A percentile compares a stretch with the other conserved stretches of the same genome.
These are phyloP conservation scores for Diaporthe ampelina DNA, from an alignment of 2,329 filamentous ascomycete species.

Conservation along the genomic window DNA sequence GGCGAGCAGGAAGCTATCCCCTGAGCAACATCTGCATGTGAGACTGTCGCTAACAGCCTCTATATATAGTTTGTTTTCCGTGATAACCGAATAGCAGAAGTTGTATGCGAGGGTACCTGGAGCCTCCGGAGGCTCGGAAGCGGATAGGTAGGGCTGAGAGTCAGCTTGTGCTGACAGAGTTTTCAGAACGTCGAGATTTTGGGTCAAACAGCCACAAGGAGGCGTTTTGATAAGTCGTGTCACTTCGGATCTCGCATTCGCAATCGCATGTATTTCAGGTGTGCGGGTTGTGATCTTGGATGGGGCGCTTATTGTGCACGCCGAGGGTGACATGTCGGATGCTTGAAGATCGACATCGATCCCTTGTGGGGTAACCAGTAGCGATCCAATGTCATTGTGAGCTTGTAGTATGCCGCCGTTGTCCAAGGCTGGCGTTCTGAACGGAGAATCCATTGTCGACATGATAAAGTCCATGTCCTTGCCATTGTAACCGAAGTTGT, in stretches of 20 bases:
- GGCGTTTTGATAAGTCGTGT: background rate
- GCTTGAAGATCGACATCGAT: background rate
- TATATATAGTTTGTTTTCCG: background rate
- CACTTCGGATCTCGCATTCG: background rate
- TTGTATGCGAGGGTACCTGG: background rate
- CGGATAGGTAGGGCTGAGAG: background rate
- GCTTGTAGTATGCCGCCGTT: background rate
- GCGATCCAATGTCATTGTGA: background rate
- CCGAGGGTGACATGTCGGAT: background rate
- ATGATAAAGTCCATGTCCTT: conserved; percentile 10
- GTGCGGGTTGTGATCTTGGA: no score
- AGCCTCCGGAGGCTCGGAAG: background rate
- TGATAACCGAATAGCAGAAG: background rate
- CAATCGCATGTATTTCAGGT: background rate
- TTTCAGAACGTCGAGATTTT: background rate
- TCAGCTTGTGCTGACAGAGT: background rate
- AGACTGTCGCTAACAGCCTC: background rate
- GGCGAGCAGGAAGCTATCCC: conserved; percentile 1
- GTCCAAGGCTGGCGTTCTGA: background rate
- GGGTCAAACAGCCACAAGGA: background rate
- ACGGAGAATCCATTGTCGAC: background rate
- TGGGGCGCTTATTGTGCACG: background rate
- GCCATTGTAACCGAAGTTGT: background rate
- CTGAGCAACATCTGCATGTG: background rate
- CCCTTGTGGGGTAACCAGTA: background rate